Conservation (phyloP, 164 flowering plant genomes). For the Vitis labrusca region DNA sequence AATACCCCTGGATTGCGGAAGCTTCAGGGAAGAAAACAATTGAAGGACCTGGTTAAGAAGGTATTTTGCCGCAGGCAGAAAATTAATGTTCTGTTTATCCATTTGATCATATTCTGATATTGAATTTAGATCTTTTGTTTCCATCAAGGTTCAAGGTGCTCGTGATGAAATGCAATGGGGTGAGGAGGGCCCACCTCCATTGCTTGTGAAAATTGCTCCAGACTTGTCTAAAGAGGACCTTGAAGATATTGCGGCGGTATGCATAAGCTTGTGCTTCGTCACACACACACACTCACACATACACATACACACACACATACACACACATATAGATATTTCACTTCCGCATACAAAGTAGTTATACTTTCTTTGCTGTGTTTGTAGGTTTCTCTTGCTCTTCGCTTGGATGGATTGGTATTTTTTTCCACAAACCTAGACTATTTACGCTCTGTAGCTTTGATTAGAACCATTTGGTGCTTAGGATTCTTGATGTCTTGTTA, state of each 20-base stretch:
- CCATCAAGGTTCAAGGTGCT: slow-evolving; percentile 87
- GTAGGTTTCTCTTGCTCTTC: slow-evolving; percentile 93
- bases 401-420: slow-evolving; percentile 93
- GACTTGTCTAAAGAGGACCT: slow-evolving; percentile 93
- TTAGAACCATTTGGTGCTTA: slow-evolving; percentile 1
- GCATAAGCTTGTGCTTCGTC: slow-evolving; percentile 1
- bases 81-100: neutral
- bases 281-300: neutral
- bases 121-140: slow-evolving; percentile 2
- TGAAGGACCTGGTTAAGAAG: slow-evolving; percentile 95
- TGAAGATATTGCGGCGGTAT: slow-evolving; percentile 98
- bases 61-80: slow-evolving; percentile 27
- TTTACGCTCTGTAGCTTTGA: neutral
- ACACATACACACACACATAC: neutral
- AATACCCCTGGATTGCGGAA: slow-evolving; percentile 97
- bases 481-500: neutral
- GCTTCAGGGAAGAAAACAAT: slow-evolving; percentile 95
- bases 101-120: neutral
- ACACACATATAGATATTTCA: neutral
- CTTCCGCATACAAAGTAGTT: slow-evolving; percentile 1
- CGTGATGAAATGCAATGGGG: slow-evolving; percentile 99
- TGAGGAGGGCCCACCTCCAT: slow-evolving; percentile 97
- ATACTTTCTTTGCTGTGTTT: slow-evolving; percentile 13
- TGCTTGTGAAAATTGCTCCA: slow-evolving; percentile 97
- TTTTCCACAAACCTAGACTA: neutral